Evolutionary conservation across 805 yeast genomes (phyloP), one percentile per base, ranked within the genome.

Genomic region (Saccharomyces eubayanus): DNA sequence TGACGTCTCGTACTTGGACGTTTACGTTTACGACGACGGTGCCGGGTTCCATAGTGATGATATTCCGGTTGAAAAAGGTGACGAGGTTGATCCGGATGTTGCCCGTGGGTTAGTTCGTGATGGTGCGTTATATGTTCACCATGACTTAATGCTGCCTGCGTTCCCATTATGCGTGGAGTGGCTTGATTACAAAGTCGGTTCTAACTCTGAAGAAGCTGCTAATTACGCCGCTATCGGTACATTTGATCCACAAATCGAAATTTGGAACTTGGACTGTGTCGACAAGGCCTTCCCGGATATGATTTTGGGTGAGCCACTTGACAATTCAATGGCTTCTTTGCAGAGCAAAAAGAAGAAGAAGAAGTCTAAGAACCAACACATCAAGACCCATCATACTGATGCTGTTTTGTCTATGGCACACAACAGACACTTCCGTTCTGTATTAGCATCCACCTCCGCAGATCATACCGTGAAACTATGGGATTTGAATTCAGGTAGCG

Each of bases 151-250:
- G 97, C 78, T 94, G 57, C 99, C 99, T 1, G 87, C 97, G 1
- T 92, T 94, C 78, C 99, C 99, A 46, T 77, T 94, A 56, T 89
- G 97, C 68, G 91, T 91, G 31, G 99, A 94, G 71, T 92, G 98
- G 98, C 70, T 94, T 58, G 87, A 89, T 69, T 87, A 79, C 68
- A 78, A 76, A 57, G 92, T 95, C 31, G 79, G 76, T 12, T 74
- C 71, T 12, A 74, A 74, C 36, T 72, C 72, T 24, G 70, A 71
- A 31, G 79, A 81, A 56, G 72, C 83, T 30, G 97, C 96, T 10
- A 94, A 90, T 71, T 90, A 89, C 71, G 98, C 96, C 1, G 99
- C 99, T 12, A 77, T 94, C 59, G 98, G 98, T 67, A 88, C 98
- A 1, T 92, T 94, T 68, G 98, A 92, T 62, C 99, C 99, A 45